A percentile compares a stretch with the other conserved stretches of the same genome.
Conservation (phyloP, 345 rosid species). For the Eutrema yunnanense region DNA sequence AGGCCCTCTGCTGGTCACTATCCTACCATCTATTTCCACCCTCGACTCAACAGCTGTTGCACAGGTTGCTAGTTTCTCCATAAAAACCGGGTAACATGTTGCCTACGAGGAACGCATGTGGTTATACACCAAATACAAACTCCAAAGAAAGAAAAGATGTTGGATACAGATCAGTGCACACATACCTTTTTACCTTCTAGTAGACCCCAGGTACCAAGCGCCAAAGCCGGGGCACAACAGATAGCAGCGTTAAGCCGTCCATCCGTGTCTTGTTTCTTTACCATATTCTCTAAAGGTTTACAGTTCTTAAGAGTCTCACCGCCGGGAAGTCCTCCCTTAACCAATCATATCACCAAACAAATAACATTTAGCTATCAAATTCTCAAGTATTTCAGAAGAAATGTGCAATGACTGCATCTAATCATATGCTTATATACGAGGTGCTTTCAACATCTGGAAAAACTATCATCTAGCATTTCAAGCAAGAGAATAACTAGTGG, state of each 20-base stretch:
- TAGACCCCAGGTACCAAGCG: conserved; percentile 80
- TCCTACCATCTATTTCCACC: conserved; percentile 72
- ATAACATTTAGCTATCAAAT: not conserved
- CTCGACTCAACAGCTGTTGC: conserved; percentile 77
- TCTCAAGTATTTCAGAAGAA: not conserved
- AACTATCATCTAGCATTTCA: not conserved
- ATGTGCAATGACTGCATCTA: not conserved
- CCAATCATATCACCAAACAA: not conserved
- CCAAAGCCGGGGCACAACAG: conserved; percentile 89
- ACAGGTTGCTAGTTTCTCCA: conserved; percentile 66
- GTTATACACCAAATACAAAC: not conserved
- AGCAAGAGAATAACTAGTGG: not conserved
- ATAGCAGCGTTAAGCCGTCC: conserved; percentile 77
- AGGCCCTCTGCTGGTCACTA: conserved; percentile 81
- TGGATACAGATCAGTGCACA: not conserved
- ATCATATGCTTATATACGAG: not conserved
- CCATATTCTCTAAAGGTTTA: conserved; percentile 53
- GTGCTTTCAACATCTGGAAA: not conserved
- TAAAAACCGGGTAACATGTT: conserved; percentile 75
- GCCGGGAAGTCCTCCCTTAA: conserved; percentile 91
- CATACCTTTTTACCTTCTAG: conserved; percentile 77
- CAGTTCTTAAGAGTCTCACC: conserved; percentile 69
- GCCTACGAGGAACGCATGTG: conserved; percentile 41
- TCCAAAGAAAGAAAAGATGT: not conserved
- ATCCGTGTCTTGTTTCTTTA: conserved; percentile 70